Percentiles rank a stretch among this genome's conserved stretches.
phyloP scores from a whole-genome alignment of 768 basidiomycete genomes.

The Phaeotremella skinneri region DNA sequence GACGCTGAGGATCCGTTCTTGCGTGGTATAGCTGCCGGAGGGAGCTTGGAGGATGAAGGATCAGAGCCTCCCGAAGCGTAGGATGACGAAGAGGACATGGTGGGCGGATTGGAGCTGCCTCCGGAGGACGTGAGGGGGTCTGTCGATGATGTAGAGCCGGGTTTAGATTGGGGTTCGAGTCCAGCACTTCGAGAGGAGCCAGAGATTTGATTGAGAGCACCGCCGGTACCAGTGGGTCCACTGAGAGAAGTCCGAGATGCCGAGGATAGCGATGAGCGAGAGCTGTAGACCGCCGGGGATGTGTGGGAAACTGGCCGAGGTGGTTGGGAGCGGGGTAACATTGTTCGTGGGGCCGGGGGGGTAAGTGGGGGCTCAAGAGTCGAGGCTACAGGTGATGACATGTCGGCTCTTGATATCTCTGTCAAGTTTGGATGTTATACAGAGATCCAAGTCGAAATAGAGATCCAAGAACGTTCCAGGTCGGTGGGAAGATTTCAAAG shows the following conservation, averaged over 20 bases:
- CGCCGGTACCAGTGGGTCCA: no score
- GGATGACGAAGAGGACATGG: background rate
- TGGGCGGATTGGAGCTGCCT: background rate
- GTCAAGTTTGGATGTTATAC: no score
- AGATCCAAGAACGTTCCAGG: no score
- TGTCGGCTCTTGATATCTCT: background rate
- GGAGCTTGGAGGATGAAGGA: background rate
- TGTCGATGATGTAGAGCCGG: background rate
- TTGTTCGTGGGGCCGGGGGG: constrained; percentile 8
- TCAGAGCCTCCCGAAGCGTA: background rate
- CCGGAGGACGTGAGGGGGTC: background rate
- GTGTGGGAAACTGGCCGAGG: constrained; percentile 9
- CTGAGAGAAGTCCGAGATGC: background rate
- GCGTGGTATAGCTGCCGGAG: background rate
- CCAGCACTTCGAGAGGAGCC: background rate
- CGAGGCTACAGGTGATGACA: constrained; percentile 5
- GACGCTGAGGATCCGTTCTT: constrained; percentile 1
- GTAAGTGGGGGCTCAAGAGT: constrained; percentile 2
- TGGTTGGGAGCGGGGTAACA: constrained; percentile 11
- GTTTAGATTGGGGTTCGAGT: background rate
- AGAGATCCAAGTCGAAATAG: no score
- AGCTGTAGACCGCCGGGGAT: constrained; percentile 1
- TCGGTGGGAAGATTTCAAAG: no score
- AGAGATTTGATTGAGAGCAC: no score
- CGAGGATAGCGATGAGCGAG: background rate